phyloP scores from a whole-genome alignment of 1,284 basidiomycete species.

The Rhodotorula sp. region DNA sequence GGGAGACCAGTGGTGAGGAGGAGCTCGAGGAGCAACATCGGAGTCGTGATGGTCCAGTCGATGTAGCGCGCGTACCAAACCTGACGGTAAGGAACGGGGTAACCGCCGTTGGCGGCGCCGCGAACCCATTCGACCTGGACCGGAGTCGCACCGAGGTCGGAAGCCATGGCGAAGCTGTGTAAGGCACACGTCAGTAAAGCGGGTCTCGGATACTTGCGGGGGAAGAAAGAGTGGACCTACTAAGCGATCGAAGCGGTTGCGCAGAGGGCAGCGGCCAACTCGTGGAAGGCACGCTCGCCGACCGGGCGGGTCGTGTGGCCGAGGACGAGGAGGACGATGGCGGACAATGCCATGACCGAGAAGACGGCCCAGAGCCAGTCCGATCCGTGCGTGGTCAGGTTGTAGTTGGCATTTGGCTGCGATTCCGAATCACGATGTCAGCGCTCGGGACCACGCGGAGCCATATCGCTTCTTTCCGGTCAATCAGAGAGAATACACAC shows the following conservation, averaged over 20 bases:
- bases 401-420: conserved; percentile 43
- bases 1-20: conserved; percentile 58
- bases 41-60: conserved; percentile 59
- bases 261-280: conserved; percentile 46
- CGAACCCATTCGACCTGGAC: conserved; percentile 56
- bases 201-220: not conserved
- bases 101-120: conserved; percentile 11
- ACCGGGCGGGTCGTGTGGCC: conserved; percentile 50
- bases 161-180: conserved; percentile 58
- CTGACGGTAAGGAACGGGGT: not conserved
- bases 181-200: not conserved
- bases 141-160: conserved; percentile 60
- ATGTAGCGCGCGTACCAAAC: conserved; percentile 57
- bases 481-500: not conserved
- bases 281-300: conserved; percentile 56
- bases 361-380: conserved; percentile 56
- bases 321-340: conserved; percentile 49
- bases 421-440: too few species aligned
- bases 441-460: not conserved
- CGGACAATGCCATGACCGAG: conserved; percentile 46
- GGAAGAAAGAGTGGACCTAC: not conserved
- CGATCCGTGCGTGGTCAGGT: conserved; percentile 51
- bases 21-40: conserved; percentile 58
- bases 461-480: not conserved
- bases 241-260: conserved; percentile 47